These are phyloP conservation scores for Candida sanyaensis DNA, from an alignment of 1,139 yeast genomes.

Conservation along the genomic window DNA sequence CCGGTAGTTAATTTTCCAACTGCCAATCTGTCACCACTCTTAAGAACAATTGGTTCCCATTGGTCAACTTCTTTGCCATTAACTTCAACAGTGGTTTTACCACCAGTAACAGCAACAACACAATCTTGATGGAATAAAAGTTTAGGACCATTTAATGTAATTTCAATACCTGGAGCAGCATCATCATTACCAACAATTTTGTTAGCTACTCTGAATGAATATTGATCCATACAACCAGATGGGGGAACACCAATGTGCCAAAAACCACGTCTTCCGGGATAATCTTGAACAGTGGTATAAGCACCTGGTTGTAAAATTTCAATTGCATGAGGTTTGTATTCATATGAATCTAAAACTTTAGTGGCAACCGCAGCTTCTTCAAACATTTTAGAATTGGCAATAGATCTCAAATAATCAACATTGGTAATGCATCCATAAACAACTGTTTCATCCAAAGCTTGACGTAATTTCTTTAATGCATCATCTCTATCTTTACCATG, in stretches of 20 bases:
- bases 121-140: constrained; percentile 80
- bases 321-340: constrained; percentile 78
- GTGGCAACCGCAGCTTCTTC: constrained; percentile 82
- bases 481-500: constrained; percentile 88
- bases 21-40: constrained; percentile 74
- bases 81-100: constrained; percentile 63
- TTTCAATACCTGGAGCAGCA: constrained; percentile 85
- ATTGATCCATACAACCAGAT: constrained; percentile 97
- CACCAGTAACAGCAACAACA: constrained; percentile 85
- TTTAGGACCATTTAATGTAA: constrained; percentile 86
- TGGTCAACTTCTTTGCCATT: constrained; percentile 56
- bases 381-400: constrained; percentile 84
- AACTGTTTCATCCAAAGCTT: constrained; percentile 83
- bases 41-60: constrained; percentile 70
- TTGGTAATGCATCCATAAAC: constrained; percentile 89
- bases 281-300: constrained; percentile 93
- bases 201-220: constrained; percentile 86
- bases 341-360: constrained; percentile 80
- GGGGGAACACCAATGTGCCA: constrained; percentile 98
- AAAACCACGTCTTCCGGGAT: constrained; percentile 86
- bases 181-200: constrained; percentile 83
- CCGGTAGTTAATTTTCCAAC: constrained; percentile 82
- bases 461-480: constrained; percentile 72
- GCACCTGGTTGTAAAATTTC: constrained; percentile 90
- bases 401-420: constrained; percentile 82